These are phyloP conservation scores for Tulasnella sp. DNA, from an alignment of 768 basidiomycete genomes.

Conservation along the genomic window DNA sequence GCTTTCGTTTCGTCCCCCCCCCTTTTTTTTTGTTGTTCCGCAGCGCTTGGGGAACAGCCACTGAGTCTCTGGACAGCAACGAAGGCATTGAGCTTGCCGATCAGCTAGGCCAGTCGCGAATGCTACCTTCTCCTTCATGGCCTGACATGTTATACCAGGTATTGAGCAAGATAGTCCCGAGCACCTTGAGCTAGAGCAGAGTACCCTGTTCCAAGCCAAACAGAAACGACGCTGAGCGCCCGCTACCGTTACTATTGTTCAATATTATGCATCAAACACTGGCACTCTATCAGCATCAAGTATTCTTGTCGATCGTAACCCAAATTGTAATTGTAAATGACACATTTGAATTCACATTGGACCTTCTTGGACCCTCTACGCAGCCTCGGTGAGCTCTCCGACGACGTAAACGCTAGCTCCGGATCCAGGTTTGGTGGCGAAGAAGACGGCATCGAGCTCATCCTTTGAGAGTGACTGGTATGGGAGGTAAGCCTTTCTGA, in stretches of 20 bases:
- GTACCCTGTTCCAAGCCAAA: conserved; percentile 38
- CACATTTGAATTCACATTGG: no score
- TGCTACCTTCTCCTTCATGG: neutral
- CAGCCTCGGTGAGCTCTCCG: neutral
- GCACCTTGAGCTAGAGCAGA: conserved; percentile 51
- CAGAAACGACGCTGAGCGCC: conserved; percentile 10
- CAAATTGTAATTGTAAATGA: no score
- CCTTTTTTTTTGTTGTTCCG: no score
- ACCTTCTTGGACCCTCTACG: no score
- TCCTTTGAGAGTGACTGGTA: conserved; percentile 51
- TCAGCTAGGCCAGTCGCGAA: conserved; percentile 44
- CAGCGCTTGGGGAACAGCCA: conserved; percentile 66
- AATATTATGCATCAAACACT: no score
- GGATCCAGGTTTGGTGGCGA: conserved; percentile 71
- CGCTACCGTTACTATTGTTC: no score
- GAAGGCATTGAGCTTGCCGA: conserved; percentile 57
- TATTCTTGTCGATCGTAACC: no score
- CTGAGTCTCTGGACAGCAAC: conserved; percentile 55
- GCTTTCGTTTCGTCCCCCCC: no score
- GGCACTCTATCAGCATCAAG: no score
- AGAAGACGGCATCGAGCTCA: conserved; percentile 53
- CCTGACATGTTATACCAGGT: conserved; percentile 7
- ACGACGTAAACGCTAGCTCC: conserved; percentile 58
- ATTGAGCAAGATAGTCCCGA: conserved; percentile 69
- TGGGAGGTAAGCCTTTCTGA: conserved; percentile 51